phyloP scores from a whole-genome alignment of 169 alveolate species.

The Neospora caninum region DNA sequence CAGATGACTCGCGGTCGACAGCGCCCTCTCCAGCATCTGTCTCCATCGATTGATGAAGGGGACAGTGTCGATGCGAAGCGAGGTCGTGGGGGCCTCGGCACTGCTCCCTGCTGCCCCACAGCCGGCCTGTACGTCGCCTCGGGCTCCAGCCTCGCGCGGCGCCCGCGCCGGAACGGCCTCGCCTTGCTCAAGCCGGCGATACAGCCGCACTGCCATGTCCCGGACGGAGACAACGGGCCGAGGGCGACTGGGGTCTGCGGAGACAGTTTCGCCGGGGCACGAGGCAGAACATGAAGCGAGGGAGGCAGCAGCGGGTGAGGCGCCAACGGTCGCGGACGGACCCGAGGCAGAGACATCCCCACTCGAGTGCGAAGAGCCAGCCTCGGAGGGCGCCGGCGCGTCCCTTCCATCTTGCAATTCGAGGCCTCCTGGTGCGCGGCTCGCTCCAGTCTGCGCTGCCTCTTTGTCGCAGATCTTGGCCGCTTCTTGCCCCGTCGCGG shows the following conservation, averaged over 20 bases:
- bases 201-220: background rate
- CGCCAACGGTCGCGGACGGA: too few relatives aligned
- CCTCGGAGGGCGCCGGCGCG: too few relatives aligned
- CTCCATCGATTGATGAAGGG: conserved; percentile 28
- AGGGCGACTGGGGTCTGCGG: background rate
- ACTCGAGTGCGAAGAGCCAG: too few relatives aligned
- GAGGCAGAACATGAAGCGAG: too few relatives aligned
- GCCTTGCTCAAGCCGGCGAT: background rate
- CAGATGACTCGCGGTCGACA: conserved; percentile 6
- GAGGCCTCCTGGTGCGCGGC: too few relatives aligned
- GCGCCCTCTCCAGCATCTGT: conserved; percentile 12
- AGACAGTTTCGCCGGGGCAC: too few relatives aligned
- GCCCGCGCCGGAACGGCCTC: background rate
- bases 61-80: conserved; percentile 8
- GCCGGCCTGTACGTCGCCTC: background rate
- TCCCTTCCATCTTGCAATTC: too few relatives aligned
- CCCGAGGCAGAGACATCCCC: too few relatives aligned
- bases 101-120: background rate
- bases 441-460: too few relatives aligned
- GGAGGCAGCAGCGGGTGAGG: too few relatives aligned
- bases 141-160: background rate
- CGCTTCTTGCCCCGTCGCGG: too few relatives aligned
- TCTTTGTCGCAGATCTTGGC: too few relatives aligned
- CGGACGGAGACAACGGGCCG: background rate
- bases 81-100: background rate